phyloP scores from a whole-genome alignment of 2,329 filamentous ascomycete species.

The Ceratocystis cacaofunesta region DNA sequence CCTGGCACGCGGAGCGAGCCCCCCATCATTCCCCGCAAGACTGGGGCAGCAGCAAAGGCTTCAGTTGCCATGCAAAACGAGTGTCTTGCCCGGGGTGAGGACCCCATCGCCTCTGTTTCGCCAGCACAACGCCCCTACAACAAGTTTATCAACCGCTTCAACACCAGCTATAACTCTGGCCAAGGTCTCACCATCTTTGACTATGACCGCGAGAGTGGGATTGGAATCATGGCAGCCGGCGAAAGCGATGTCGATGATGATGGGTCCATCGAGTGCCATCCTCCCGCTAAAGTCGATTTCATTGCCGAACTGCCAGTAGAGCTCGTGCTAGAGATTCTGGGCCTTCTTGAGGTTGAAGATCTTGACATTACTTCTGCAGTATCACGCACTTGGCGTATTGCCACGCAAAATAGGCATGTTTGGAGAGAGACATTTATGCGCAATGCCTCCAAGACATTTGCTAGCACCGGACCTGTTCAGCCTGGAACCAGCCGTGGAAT shows the following conservation, averaged over 20 bases:
- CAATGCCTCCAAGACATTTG: conserved; percentile 45
- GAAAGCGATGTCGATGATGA: conserved; percentile 27
- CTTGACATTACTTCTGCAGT: conserved; percentile 37
- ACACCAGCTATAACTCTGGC: background rate
- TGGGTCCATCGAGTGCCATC: conserved; percentile 20
- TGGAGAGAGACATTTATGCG: conserved; percentile 50
- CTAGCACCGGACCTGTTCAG: conserved; percentile 36
- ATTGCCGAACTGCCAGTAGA: conserved; percentile 40
- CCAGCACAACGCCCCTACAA: background rate
- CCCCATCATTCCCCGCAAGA: conserved; percentile 44
- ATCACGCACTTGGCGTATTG: conserved; percentile 34
- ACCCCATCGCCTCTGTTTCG: background rate
- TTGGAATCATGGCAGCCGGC: conserved; percentile 42
- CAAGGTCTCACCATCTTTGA: conserved; percentile 21
- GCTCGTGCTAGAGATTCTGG: conserved; percentile 43
- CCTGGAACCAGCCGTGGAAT: conserved; percentile 44
- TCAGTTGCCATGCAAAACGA: conserved; percentile 46
- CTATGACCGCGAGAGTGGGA: conserved; percentile 48
- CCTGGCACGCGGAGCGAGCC: conserved; percentile 39
- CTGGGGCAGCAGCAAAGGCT: conserved; percentile 46
- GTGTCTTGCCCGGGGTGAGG: conserved; percentile 19
- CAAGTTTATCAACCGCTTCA: conserved; percentile 4
- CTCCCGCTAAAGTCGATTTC: conserved; percentile 31
- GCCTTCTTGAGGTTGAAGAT: conserved; percentile 38
- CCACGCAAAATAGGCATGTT: conserved; percentile 40